Percentiles rank a stretch among this genome's conserved stretches.
These are phyloP conservation scores for Mucor sp. DNA, from an alignment of 371 early-diverging fungal genomes.

Conservation along the genomic window DNA sequence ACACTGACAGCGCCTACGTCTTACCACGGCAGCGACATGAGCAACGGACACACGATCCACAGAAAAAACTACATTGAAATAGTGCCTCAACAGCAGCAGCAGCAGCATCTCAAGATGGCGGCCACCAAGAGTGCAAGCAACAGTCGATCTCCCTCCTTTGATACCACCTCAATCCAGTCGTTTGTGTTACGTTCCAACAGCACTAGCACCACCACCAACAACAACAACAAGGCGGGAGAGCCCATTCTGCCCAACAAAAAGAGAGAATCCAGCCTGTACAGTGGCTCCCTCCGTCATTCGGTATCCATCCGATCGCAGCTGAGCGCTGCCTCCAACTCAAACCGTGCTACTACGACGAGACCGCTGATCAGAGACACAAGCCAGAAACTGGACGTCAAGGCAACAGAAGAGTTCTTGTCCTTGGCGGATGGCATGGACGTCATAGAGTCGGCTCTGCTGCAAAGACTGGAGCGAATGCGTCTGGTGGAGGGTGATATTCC, in stretches of 20 bases:
- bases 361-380: neutral
- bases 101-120: neutral
- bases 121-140: conserved; percentile 20
- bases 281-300: conserved; percentile 40
- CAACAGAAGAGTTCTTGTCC: conserved; percentile 9
- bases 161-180: conserved; percentile 19
- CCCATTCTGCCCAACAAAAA: conserved; percentile 42
- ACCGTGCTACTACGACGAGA: neutral
- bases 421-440: conserved; percentile 23
- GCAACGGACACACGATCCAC: conserved; percentile 5
- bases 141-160: conserved; percentile 22
- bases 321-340: conserved; percentile 7
- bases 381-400: conserved; percentile 3
- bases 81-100: conserved; percentile 20
- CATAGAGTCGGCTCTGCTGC: conserved; percentile 36
- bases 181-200: conserved; percentile 24
- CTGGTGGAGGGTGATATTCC: conserved; percentile 28
- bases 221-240: conserved; percentile 4
- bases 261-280: conserved; percentile 43
- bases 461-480: conserved; percentile 36
- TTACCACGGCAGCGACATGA: conserved; percentile 13
- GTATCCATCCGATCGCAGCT: conserved; percentile 28
- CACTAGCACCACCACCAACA: neutral
- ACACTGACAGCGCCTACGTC: conserved; percentile 9
- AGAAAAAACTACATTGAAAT: conserved; percentile 41